Evolutionary conservation across 805 yeast genomes (phyloP), one percentile per base, ranked within the genome.

Genomic region (Yamadazyma olivae): DNA sequence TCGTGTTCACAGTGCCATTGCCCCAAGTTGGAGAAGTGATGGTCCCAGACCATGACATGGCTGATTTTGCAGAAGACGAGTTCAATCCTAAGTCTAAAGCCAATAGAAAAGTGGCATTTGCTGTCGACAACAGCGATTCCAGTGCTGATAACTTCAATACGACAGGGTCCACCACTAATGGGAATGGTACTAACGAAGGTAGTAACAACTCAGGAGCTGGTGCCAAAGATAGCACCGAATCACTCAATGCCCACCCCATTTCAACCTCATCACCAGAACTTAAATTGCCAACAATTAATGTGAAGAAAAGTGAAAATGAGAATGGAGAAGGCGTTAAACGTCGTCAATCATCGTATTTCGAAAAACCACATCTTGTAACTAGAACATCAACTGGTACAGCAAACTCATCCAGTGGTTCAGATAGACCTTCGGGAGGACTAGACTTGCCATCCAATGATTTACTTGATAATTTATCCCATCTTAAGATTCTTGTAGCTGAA

Each of bases 401-500:
- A 3, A 63, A 58, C 35, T 69, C 74, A 18, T 50, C 41, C 8
- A 22, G 14, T 8, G 23, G 9, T 7, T 19, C 38, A 25, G 41
- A 41, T 25, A 36, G 32, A 14, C n/a, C 30, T 7, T 19, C 38
- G 25, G 41, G 40, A 22, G 35, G 32, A 14, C n/a, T 32, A n/a
- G 43, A 38, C 13, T 5, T 19, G 10, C 15, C 24, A 23, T n/a
- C 25, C 12, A 27, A 18, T 9, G 41, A 43, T 22, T 25, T 43
- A 12, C 20, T 41, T 3, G 39, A 39, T 23, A 41, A 33, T 29
- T 46, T 61, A 22, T 48, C 58, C 1, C 63, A 63, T 29, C 46
- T 71, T 35, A 63, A 71, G 34, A 79, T 93, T 16, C 67, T 93
- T 31, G 91, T 93, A 12, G 98, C 96, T 0, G 99, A 93, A 54